Evolutionary conservation across 345 rosid species (phyloP).

Genomic region (Gossypium rotundifolium): DNA sequence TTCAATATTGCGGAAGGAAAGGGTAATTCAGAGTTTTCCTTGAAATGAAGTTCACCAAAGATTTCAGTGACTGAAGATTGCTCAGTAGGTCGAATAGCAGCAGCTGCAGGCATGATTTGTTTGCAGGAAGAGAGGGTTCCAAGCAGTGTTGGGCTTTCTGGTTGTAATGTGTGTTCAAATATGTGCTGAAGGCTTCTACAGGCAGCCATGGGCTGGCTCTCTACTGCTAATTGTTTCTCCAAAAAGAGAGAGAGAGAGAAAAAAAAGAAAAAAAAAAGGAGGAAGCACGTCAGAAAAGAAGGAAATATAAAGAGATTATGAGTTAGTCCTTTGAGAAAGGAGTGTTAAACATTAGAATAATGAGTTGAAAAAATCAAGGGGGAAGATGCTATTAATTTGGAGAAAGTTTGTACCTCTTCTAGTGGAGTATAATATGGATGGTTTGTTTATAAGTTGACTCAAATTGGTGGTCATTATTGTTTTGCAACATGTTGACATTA

Average conservation of each 20-base stretch:
- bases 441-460: slow-evolving; percentile 23
- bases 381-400: slow-evolving; percentile 27
- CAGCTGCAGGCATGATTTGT: slow-evolving; percentile 34
- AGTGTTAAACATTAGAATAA: background rate
- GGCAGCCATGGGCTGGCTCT: slow-evolving; percentile 52
- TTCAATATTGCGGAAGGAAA: background rate
- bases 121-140: slow-evolving; percentile 64
- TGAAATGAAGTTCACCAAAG: slow-evolving; percentile 71
- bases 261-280: background rate
- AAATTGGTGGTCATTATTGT: slow-evolving; percentile 36
- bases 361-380: slow-evolving; percentile 33
- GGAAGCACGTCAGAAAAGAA: background rate
- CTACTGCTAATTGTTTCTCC: background rate
- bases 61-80: slow-evolving; percentile 58
- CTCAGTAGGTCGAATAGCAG: slow-evolving; percentile 19
- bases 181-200: slow-evolving; percentile 64
- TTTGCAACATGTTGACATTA: background rate
- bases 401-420: slow-evolving; percentile 3
- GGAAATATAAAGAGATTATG: slow-evolving; percentile 1
- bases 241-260: background rate
- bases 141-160: slow-evolving; percentile 43
- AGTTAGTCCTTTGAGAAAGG: background rate
- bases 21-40: slow-evolving; percentile 25
- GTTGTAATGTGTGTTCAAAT: slow-evolving; percentile 44
- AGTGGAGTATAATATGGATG: slow-evolving; percentile 35